Evolutionary conservation across 179 eudicot genomes (phyloP).

Genomic region (Vitellaria paradoxa): DNA sequence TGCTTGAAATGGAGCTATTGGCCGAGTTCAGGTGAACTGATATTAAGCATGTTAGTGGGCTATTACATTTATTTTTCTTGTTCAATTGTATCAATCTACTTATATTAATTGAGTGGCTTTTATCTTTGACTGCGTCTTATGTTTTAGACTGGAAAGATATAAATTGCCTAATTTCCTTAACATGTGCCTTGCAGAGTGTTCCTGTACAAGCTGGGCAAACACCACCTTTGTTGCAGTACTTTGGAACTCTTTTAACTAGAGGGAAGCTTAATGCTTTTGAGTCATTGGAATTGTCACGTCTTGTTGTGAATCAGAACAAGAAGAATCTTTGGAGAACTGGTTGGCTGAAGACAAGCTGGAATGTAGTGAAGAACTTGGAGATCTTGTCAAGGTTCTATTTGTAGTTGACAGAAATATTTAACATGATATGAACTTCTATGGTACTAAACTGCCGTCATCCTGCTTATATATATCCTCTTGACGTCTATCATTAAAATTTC

Average conservation of each 20-base stretch:
- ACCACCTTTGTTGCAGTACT: conserved; percentile 91
- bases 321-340: conserved; percentile 96
- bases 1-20: not conserved
- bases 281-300: conserved; percentile 89
- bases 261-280: conserved; percentile 96
- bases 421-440: not conserved
- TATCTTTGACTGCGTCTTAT: not conserved
- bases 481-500: not conserved
- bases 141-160: not conserved
- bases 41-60: not conserved
- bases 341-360: conserved; percentile 95
- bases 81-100: not conserved
- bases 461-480: not conserved
- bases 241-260: conserved; percentile 82
- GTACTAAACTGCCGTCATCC: not conserved
- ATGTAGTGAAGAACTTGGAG: conserved; percentile 99
- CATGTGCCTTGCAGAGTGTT: conserved; percentile 71
- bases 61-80: not conserved
- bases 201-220: conserved; percentile 99
- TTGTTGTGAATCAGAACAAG: conserved; percentile 96
- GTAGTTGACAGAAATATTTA: not conserved
- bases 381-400: conserved; percentile 78
- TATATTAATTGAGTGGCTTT: not conserved
- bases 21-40: not conserved
- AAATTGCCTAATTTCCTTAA: not conserved